phyloP scores from a whole-genome alignment of 495 filamentous ascomycete genomes.

The Wilcoxina mikolae region DNA sequence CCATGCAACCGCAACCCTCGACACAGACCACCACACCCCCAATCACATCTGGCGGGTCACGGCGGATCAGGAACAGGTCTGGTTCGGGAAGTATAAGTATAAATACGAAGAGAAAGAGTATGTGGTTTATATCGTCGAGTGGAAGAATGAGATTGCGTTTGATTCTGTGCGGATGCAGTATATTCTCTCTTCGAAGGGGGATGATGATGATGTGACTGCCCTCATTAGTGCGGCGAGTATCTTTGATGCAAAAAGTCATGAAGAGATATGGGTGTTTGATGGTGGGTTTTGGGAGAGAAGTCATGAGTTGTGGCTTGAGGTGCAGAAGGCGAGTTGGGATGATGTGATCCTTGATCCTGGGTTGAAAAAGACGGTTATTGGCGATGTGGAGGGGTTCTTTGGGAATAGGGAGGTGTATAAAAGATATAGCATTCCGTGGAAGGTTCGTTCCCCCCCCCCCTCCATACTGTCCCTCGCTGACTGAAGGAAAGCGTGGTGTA shows the following conservation, averaged over 20 bases:
- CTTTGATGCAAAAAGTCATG: constrained; percentile 23
- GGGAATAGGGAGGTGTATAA: constrained; percentile 38
- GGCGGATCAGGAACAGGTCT: not conserved
- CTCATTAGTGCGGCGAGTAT: not conserved
- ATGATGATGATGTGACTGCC: not conserved
- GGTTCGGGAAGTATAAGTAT: not conserved
- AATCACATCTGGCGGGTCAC: not conserved
- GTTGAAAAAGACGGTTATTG: constrained; percentile 46
- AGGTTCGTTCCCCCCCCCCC: constrained; percentile 22
- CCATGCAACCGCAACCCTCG: not conserved
- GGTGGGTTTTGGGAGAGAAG: constrained; percentile 45
- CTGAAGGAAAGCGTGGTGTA: constrained; percentile 24
- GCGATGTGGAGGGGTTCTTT: constrained; percentile 49
- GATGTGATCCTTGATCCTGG: constrained; percentile 49
- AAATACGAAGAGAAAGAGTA: not conserved
- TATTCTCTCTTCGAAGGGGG: not conserved
- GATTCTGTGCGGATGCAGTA: not conserved
- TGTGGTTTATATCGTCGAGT: not conserved
- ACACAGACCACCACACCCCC: not conserved
- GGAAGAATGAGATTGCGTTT: not conserved
- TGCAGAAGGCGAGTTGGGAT: constrained; percentile 44
- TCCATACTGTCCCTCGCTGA: not conserved
- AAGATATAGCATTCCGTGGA: constrained; percentile 49
- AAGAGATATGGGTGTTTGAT: constrained; percentile 54
- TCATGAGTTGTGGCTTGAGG: constrained; percentile 41